Evolutionary conservation across 2,329 filamentous ascomycete species (phyloP).

Genomic region (Helminthosporium solani): DNA sequence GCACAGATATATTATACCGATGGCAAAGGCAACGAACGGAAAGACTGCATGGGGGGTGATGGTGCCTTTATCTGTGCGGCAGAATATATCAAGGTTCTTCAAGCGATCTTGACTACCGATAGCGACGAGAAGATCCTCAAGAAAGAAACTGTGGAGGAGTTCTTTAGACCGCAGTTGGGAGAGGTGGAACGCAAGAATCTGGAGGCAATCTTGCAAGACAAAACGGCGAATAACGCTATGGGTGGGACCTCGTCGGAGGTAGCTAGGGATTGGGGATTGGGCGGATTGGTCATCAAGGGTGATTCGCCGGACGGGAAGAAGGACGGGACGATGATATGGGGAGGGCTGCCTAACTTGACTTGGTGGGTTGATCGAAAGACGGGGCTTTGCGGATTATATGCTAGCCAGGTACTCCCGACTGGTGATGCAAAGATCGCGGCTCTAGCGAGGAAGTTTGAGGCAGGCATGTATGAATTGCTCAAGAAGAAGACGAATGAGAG

Average conservation of each 20-base stretch:
- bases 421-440: slow-evolving; percentile 25
- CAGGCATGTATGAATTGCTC: slow-evolving; percentile 20
- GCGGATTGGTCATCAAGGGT: slow-evolving; percentile 26
- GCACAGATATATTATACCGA: slow-evolving; percentile 17
- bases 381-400: slow-evolving; percentile 33
- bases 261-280: slow-evolving; percentile 33
- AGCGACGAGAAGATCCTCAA: slow-evolving; percentile 29
- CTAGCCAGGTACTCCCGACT: slow-evolving; percentile 29
- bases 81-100: slow-evolving; percentile 36
- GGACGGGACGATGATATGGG: slow-evolving; percentile 35
- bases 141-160: slow-evolving; percentile 24
- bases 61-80: slow-evolving; percentile 20
- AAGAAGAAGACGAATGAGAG: slow-evolving; percentile 6
- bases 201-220: slow-evolving; percentile 40
- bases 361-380: slow-evolving; percentile 37
- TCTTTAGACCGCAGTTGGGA: slow-evolving; percentile 36
- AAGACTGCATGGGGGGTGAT: slow-evolving; percentile 29
- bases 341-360: slow-evolving; percentile 36
- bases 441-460: slow-evolving; percentile 22
- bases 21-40: slow-evolving; percentile 14
- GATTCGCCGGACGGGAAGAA: slow-evolving; percentile 26
- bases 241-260: slow-evolving; percentile 20
- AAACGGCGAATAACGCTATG: slow-evolving; percentile 23
- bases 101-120: slow-evolving; percentile 25
- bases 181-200: slow-evolving; percentile 13